A percentile compares a stretch with the other conserved stretches of the same genome.
Conservation (phyloP, 371 early-diverging fungal species). For the Mucor mucedo region DNA sequence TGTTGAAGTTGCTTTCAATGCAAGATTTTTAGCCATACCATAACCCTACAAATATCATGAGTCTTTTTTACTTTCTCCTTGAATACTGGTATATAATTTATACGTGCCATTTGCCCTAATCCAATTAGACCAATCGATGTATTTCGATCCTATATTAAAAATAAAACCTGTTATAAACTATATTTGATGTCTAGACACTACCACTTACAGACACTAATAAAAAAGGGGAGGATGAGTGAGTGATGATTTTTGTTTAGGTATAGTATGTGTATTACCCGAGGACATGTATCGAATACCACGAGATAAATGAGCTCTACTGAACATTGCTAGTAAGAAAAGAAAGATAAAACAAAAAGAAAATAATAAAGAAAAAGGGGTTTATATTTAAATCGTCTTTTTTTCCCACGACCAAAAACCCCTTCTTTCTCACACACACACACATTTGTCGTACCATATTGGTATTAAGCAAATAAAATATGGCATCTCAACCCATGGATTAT, state of each 20-base stretch:
- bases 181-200: background rate
- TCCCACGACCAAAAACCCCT: background rate
- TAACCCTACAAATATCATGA: slow-evolving; percentile 53
- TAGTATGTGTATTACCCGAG: slow-evolving; percentile 10
- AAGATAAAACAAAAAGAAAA: background rate
- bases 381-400: background rate
- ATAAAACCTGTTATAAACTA: background rate
- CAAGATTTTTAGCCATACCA: slow-evolving; percentile 92
- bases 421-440: background rate
- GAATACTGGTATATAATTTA: background rate
- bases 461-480: background rate
- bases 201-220: background rate
- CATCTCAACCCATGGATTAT: background rate
- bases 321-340: slow-evolving; percentile 7
- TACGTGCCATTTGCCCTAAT: slow-evolving; percentile 91
- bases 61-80: background rate
- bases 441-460: background rate
- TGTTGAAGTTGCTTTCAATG: slow-evolving; percentile 56
- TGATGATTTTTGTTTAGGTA: no score
- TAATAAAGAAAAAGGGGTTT: background rate
- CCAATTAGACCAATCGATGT: slow-evolving; percentile 90
- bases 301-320: background rate
- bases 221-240: background rate
- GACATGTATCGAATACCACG: slow-evolving; percentile 20
- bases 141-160: slow-evolving; percentile 30